A percentile compares a stretch with the other conserved stretches of the same genome.
Conservation (phyloP, 306 rosid species). For the Coriaria nepalensis region DNA sequence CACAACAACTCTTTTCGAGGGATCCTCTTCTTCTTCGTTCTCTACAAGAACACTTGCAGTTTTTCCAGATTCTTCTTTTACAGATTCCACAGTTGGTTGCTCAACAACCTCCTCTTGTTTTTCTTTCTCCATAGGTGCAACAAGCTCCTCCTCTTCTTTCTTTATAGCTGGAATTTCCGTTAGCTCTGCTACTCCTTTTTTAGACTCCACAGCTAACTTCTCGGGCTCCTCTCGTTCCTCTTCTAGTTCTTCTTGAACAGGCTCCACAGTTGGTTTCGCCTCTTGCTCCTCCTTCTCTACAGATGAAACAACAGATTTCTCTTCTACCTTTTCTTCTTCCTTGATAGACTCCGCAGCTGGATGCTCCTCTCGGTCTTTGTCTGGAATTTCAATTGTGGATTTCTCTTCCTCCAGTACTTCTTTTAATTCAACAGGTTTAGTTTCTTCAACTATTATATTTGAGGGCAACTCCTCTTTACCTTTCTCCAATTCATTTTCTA, state of each 20-base stretch:
- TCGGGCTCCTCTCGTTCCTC: not conserved
- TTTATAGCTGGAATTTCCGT: not conserved
- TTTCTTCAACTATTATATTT: too few species aligned
- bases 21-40: slow-evolving; percentile 6
- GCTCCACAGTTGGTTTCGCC: slow-evolving; percentile 3
- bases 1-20: not conserved
- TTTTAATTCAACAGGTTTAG: too few species aligned
- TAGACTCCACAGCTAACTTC: not conserved
- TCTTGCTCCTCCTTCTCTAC: slow-evolving; percentile 5
- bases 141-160: not conserved
- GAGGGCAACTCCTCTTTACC: too few species aligned
- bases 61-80: slow-evolving; percentile 3
- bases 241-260: not conserved
- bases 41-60: not conserved
- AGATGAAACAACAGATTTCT: slow-evolving; percentile 2
- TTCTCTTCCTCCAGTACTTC: too few species aligned
- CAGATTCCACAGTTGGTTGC: not conserved
- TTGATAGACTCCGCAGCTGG: too few species aligned
- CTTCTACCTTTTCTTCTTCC: slow-evolving; percentile 1
- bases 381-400: too few species aligned
- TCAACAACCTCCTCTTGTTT: not conserved
- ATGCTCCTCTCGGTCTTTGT: too few species aligned
- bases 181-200: slow-evolving; percentile 3
- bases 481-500: not conserved
- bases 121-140: not conserved